Percentiles rank a stretch among this genome's conserved stretches.
phyloP scores from a whole-genome alignment of 78 protist species.

The Carpediemonas membranifera region DNA sequence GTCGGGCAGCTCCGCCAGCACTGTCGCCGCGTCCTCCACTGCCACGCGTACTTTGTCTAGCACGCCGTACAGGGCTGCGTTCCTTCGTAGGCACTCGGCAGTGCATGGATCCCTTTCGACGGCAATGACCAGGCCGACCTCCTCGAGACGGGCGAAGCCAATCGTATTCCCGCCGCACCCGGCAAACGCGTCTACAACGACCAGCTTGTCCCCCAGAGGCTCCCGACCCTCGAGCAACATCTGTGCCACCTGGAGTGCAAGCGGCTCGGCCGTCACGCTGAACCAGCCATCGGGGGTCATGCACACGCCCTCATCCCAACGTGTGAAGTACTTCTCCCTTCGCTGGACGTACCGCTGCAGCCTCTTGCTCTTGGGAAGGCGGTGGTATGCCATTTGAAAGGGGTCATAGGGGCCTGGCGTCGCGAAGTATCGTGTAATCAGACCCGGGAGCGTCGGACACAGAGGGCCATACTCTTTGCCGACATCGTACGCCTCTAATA shows the following conservation, averaged over 20 bases:
- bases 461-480: too few species aligned
- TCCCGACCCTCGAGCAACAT: not conserved
- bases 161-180: slow-evolving; percentile 24
- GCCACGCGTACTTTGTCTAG: slow-evolving; percentile 6
- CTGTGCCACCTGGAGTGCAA: slow-evolving; percentile 10
- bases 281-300: too few species aligned
- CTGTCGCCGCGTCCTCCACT: not conserved
- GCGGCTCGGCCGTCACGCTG: slow-evolving; percentile 18
- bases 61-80: slow-evolving; percentile 22
- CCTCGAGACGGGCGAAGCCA: not conserved
- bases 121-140: slow-evolving; percentile 7
- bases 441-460: too few species aligned
- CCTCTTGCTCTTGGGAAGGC: too few species aligned
- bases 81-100: not conserved
- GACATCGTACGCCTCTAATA: too few species aligned
- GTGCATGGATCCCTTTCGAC: not conserved
- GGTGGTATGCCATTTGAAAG: too few species aligned
- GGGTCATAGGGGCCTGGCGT: too few species aligned
- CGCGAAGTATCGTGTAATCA: too few species aligned
- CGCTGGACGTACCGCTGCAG: too few species aligned
- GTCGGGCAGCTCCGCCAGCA: not conserved
- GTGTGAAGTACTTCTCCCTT: too few species aligned
- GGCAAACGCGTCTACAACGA: slow-evolving; percentile 10
- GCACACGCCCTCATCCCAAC: too few species aligned
- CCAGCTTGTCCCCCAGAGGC: not conserved